phyloP scores from a whole-genome alignment of 495 filamentous ascomycete genomes.

The Penicillium pulvis region DNA sequence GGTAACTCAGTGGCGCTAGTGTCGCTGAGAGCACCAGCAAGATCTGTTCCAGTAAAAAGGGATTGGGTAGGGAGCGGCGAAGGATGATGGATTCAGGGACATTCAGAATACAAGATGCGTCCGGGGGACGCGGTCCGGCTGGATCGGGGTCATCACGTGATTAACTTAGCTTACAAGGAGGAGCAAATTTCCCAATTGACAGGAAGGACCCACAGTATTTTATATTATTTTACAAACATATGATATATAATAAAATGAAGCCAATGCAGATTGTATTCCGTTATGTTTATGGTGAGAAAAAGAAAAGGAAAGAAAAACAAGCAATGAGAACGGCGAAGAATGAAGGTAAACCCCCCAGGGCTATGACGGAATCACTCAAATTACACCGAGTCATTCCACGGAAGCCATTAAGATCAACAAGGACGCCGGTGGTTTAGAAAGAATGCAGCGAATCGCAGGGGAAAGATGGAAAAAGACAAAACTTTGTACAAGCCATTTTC shows the following conservation, averaged over 20 bases:
- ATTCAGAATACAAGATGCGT: background rate
- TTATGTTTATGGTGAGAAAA: conserved; percentile 18
- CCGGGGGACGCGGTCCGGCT: conserved; percentile 4
- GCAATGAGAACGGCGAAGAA: conserved; percentile 32
- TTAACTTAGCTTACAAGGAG: too few species aligned
- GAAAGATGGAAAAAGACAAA: conserved; percentile 23
- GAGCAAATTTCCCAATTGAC: too few species aligned
- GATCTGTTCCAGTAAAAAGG: background rate
- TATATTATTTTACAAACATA: background rate
- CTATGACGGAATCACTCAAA: conserved; percentile 22
- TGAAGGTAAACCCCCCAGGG: conserved; percentile 28
- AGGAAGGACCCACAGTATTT: background rate
- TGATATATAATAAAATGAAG: too few species aligned
- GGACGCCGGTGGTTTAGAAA: conserved; percentile 29
- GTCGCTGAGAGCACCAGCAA: conserved; percentile 14
- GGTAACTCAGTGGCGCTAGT: conserved; percentile 16
- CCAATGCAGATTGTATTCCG: conserved; percentile 37
- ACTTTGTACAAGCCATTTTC: conserved; percentile 50
- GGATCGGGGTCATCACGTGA: conserved; percentile 2
- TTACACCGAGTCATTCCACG: conserved; percentile 28
- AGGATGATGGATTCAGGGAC: background rate
- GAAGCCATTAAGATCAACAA: conserved; percentile 36
- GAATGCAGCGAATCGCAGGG: conserved; percentile 28
- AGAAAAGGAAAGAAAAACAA: conserved; percentile 21
- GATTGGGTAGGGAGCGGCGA: background rate